Evolutionary conservation across 2,329 filamentous ascomycete genomes (phyloP).

Genomic region (Dothistroma septosporum): DNA sequence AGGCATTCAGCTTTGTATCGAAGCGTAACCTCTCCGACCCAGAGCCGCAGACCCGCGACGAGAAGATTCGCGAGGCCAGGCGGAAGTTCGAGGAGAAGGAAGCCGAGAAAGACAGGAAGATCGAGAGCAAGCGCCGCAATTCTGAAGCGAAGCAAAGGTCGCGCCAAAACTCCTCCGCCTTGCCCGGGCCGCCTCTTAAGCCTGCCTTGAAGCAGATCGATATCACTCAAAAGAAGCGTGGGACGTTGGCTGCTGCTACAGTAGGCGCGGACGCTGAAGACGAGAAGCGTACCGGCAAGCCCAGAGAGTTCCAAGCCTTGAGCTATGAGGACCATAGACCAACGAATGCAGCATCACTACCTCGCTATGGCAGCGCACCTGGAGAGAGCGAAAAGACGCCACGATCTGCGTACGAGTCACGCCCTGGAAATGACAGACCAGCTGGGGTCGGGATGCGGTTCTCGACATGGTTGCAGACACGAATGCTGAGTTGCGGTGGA

Average conservation of each 20-base stretch:
- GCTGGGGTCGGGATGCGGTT: constrained; percentile 49
- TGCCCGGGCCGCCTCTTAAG: constrained; percentile 27
- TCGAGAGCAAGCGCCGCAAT: constrained; percentile 47
- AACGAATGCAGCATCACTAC: constrained; percentile 23
- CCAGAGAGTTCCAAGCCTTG: constrained; percentile 14
- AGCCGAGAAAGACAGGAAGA: constrained; percentile 53
- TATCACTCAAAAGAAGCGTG: constrained; percentile 17
- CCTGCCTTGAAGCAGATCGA: constrained; percentile 28
- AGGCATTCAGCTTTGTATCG: constrained; percentile 48
- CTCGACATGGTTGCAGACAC: constrained; percentile 54
- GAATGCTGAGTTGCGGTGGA: constrained; percentile 48
- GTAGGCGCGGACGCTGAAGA: constrained; percentile 15
- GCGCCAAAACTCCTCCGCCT: constrained; percentile 40
- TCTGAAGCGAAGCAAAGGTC: constrained; percentile 44
- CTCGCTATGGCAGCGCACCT: constrained; percentile 23
- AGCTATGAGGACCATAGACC: constrained; percentile 29
- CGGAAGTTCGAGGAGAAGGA: constrained; percentile 58
- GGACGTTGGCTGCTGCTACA: constrained; percentile 16
- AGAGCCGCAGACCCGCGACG: constrained; percentile 53
- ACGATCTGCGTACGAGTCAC: constrained; percentile 4
- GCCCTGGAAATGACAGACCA: constrained; percentile 1
- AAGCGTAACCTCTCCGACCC: constrained; percentile 37
- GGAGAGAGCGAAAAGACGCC: constrained; percentile 17
- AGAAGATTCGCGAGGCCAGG: constrained; percentile 53
- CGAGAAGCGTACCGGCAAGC: constrained; percentile 13